Evolutionary conservation across 805 yeast species (phyloP), one percentile per base, ranked within the genome.

Genomic region (Suhomyces faveliae): DNA sequence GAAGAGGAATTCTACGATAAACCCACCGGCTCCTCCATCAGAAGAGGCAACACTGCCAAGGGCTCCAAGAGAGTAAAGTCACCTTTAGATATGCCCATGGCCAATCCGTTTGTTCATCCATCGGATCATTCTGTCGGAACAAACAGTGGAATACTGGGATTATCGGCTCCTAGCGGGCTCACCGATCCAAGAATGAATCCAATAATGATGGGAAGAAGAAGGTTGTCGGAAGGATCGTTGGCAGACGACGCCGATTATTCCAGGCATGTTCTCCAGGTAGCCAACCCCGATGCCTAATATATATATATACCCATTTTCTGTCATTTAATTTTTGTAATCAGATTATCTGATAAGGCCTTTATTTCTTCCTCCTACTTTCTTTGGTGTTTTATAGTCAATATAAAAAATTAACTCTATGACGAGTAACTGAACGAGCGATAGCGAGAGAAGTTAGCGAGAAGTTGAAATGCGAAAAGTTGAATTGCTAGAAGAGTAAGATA

Each of bases 231-330:
- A 58, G 96, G 96, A 4, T 83, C 92, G 2, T 72, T 91, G 46
- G 91, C 95, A 9, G 95, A 89, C 63, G 95, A 87, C 52, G 81
- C 88, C 3, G 94, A 88, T 63, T 87, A 85, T 67, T 77, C 87
- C 43, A 75, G 90, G 61, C 89, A 89, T 69, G 83, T 88, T 15
- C 73, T 91, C 41, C 84, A 89, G 50, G 96, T 91, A 10, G 91
- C 96, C 27, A 91, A 91, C 60, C 96, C 97, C 1, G 96, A 89
- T 63, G 38, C 38, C 3, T 42, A 42, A 13, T 15, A 6, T 5
- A 3, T 10, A 8, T 7, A 5, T n/a, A 35, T 35, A 35, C 40
- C 40, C 40, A 19, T 35, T 35, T 35, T 35, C 23, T 17, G 4
- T 13, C 17, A 19, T 35, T 35, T 15, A 30, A 30, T 13, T 35